These are phyloP conservation scores for Aquilaria yunnanensis DNA, from an alignment of 345 rosid genomes.

Conservation along the genomic window DNA sequence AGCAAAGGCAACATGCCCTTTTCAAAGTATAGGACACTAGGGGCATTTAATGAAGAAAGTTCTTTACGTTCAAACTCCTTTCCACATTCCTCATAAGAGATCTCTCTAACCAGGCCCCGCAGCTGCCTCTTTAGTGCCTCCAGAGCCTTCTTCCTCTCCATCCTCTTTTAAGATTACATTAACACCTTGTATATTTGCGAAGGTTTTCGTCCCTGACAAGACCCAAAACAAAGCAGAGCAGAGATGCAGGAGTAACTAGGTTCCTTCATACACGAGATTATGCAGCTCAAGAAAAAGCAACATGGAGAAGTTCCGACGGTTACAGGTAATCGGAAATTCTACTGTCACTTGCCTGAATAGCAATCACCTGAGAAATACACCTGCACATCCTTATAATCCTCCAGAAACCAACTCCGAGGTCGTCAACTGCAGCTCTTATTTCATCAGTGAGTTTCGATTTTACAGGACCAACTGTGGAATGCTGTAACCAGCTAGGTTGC, in stretches of 20 bases:
- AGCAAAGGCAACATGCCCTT: too few relatives aligned
- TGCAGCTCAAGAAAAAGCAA: not conserved
- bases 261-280: not conserved
- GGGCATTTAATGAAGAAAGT: too few relatives aligned
- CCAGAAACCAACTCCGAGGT: slow-evolving; percentile 33
- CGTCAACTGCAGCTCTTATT: slow-evolving; percentile 26
- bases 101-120: too few relatives aligned
- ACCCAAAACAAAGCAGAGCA: not conserved
- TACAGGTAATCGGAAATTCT: not conserved
- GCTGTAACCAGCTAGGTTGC: slow-evolving; percentile 26
- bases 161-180: too few relatives aligned
- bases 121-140: too few relatives aligned
- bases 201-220: too few relatives aligned
- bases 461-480: slow-evolving; percentile 11
- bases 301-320: not conserved
- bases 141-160: too few relatives aligned
- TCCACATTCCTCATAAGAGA: too few relatives aligned
- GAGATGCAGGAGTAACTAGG: not conserved
- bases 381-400: slow-evolving; percentile 50
- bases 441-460: slow-evolving; percentile 22
- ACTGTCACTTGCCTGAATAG: slow-evolving; percentile 15
- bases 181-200: too few relatives aligned
- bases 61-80: too few relatives aligned
- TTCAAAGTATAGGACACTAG: too few relatives aligned
- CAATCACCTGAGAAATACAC: slow-evolving; percentile 36